Evolutionary conservation across 2,329 filamentous ascomycete species (phyloP).

Genomic region (Penicillium freii): DNA sequence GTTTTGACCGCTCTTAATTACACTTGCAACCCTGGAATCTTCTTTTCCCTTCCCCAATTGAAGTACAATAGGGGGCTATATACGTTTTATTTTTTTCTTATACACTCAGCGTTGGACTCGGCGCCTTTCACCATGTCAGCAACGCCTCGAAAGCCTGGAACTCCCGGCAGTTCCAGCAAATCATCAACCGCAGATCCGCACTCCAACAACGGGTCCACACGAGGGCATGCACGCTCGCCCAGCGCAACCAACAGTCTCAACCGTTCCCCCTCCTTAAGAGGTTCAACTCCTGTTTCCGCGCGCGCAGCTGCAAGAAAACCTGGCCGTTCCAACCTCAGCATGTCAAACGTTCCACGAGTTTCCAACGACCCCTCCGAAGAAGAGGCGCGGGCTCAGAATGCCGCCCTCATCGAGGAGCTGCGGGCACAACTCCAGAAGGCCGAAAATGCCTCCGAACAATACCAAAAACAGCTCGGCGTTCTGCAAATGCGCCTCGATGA

Average conservation of each 20-base stretch:
- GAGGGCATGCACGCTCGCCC: constrained; percentile 49
- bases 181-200: constrained; percentile 31
- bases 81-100: constrained; percentile 11
- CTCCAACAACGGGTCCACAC: constrained; percentile 36
- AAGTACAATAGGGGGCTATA: background rate
- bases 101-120: constrained; percentile 15
- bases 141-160: constrained; percentile 44
- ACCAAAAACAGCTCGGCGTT: constrained; percentile 79
- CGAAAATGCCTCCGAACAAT: constrained; percentile 73
- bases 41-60: constrained; percentile 2
- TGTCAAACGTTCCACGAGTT: constrained; percentile 45
- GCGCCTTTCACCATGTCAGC: constrained; percentile 41
- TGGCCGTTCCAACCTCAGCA: constrained; percentile 43
- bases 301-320: constrained; percentile 67
- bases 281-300: constrained; percentile 61
- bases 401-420: constrained; percentile 77
- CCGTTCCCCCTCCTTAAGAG: constrained; percentile 64
- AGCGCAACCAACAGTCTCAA: constrained; percentile 51
- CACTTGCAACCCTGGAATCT: constrained; percentile 15
- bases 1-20: constrained; percentile 27
- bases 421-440: constrained; percentile 79
- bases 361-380: constrained; percentile 58
- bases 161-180: constrained; percentile 34
- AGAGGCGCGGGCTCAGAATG: constrained; percentile 74
- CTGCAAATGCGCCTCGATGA: constrained; percentile 85